Conservation (phyloP, 768 basidiomycete genomes). For the Scleroderma citrinum region DNA sequence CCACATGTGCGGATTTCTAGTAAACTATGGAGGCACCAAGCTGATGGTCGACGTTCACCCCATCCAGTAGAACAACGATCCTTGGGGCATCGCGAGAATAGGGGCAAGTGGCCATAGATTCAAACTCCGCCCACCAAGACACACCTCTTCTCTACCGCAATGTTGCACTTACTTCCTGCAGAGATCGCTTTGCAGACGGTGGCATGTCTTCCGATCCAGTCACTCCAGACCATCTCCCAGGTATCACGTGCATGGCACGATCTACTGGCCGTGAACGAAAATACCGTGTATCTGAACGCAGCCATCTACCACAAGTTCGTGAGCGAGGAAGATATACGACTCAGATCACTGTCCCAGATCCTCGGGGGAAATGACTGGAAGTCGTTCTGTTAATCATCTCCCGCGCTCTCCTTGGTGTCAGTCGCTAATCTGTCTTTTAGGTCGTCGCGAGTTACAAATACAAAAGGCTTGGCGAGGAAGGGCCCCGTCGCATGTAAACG, state of each 20-base stretch:
- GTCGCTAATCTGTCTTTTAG: conserved; percentile 27
- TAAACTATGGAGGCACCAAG: too few relatives aligned
- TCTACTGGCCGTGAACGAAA: conserved; percentile 44
- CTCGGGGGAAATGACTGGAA: conserved; percentile 47
- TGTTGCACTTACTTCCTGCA: conserved; percentile 46
- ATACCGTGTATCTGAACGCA: conserved; percentile 51
- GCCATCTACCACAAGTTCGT: conserved; percentile 48
- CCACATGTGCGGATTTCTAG: too few relatives aligned
- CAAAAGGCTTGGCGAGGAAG: conserved; percentile 51
- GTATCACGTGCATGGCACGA: conserved; percentile 43
- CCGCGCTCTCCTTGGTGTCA: not conserved
- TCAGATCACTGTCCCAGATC: conserved; percentile 26
- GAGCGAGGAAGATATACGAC: conserved; percentile 26
- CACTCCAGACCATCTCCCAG: conserved; percentile 31
- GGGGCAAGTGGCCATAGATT: not conserved
- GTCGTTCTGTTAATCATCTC: conserved; percentile 44
- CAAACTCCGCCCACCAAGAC: not conserved
- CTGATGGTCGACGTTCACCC: too few relatives aligned
- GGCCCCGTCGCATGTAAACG: conserved; percentile 34
- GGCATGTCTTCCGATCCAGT: conserved; percentile 42
- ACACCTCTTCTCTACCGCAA: conserved; percentile 1
- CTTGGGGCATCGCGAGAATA: too few relatives aligned
- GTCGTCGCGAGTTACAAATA: conserved; percentile 39
- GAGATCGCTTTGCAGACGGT: conserved; percentile 51
- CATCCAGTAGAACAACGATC: too few relatives aligned